Evolutionary conservation across 2,329 filamentous ascomycete species (phyloP), one percentile per base, ranked within the genome.

Genomic region (Ceratocystis lukuohia): DNA sequence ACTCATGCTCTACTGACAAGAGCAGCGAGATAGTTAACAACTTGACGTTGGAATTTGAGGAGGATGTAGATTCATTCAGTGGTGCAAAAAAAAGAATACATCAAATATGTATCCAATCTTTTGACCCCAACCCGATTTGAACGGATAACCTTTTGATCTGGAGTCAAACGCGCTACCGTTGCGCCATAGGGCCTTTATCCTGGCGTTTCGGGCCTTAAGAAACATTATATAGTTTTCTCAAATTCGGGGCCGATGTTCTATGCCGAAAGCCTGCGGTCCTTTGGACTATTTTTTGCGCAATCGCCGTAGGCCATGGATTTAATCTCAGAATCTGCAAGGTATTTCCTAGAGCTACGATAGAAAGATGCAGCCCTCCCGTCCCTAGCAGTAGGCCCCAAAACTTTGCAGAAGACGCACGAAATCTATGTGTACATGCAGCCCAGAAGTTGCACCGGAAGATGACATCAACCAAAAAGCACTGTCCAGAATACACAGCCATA

Each of bases 111-210:
- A 3, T 50, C 20, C 17, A 8, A 50, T 8, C 20, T 56, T 20
- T 25, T 46, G 48, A 63, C 41, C 61, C 61, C 46, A 63, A 63
- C 61, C 61, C 61, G 41, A 63, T 63, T 63, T 62, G 59, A 57
- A 57, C 53, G 53, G 53, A 57, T 57, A 66, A 66, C 46, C 59
- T 63, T 64, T 63, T 63, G 61, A 66, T 64, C 65, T 66, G 65
- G 65, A 64, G 65, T 66, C 61, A 66, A 66, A 63, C 65, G 61
- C 65, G 65, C 65, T 66, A 66, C 65, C 65, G 61, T 66, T 66
- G 59, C 61, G 65, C 65, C 59, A 66, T 66, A 62, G 59, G 65
- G 65, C 57, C 65, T n/a, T 15, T 17, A n/a, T 45, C 5, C 8
- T 22, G 12, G 0, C 1, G 7, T 1, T 4, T 8, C 12, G 1